Evolutionary conservation across 116 monocot species (phyloP), one percentile per base, ranked within the genome.

Genomic region (Iris pallida): DNA sequence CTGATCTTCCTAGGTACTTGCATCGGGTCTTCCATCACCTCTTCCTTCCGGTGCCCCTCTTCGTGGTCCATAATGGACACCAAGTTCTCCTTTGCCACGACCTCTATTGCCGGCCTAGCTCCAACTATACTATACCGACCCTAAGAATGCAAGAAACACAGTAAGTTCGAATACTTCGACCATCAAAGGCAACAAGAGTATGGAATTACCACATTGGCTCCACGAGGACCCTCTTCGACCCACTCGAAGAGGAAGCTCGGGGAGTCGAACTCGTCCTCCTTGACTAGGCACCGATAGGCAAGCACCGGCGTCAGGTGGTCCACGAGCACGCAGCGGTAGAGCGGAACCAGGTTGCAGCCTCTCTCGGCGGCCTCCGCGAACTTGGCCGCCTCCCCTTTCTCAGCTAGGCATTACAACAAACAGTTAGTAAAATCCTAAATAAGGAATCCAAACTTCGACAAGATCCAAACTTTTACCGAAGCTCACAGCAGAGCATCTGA

Each of bases 221-320:
- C 80, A 17, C 41, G 66, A 11, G 52, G 48, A 18, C 71, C 75
- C 42, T 75, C 71, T 71, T 75, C 71, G n/a, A 75, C 80, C 16
- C 70, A 75, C 75, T 80, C 80, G 45, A 63, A 63, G n/a, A 63
- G 63, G 45, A 75, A 80, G 55, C 80, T 80, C 46, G 80, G 80
- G 42, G 75, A 42, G 4, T 80, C 80, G n/a, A 52, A 17, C 47
- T 75, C 66, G 47, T 71, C 75, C 66, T 80, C 80, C 5, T 70
- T 18, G 18, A 81, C 81, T 43, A 81, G 81, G 49, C 81, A 81
- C 15, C 81, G 70, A 62, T 81, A 81, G 5, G 81, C 81, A 8
- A 76, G 68, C 40, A 81, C 65, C 9, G 81, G 81, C 9, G 81
- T 76, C 55, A 81, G 67, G 62, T 81, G 81, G 47, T 79, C 79